Percentiles rank a stretch among this genome's conserved stretches.
These are phyloP conservation scores for Wickerhamiella australiensis DNA, from an alignment of 805 yeast species.

Conservation along the genomic window DNA sequence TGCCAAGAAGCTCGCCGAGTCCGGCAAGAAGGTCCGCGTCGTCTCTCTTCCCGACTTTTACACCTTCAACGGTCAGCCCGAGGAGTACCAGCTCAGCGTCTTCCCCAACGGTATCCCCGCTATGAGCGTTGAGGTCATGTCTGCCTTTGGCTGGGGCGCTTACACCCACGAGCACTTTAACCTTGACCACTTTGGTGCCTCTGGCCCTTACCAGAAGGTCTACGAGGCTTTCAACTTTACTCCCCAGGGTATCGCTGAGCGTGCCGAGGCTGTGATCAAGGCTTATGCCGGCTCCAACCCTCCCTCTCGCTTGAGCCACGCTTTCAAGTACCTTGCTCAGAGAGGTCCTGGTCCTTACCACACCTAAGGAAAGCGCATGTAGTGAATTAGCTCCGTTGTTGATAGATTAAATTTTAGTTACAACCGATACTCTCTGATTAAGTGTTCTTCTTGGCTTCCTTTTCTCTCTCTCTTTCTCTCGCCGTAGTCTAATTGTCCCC, in stretches of 20 bases:
- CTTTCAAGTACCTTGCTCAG: slow-evolving; percentile 22
- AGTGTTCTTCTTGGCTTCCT: not conserved
- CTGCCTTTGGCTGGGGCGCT: slow-evolving; percentile 85
- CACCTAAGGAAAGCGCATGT: too few relatives aligned
- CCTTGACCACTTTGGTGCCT: slow-evolving; percentile 90
- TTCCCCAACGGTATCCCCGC: slow-evolving; percentile 93
- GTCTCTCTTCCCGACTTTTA: slow-evolving; percentile 89
- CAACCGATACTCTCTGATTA: too few relatives aligned
- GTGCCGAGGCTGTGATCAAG: slow-evolving; percentile 65
- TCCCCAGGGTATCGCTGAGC: slow-evolving; percentile 80
- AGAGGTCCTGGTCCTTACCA: slow-evolving; percentile 24
- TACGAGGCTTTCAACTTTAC: slow-evolving; percentile 84
- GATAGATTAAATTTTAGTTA: too few relatives aligned
- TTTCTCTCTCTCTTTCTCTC: not conserved
- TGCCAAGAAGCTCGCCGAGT: slow-evolving; percentile 51
- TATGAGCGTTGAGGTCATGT: slow-evolving; percentile 84
- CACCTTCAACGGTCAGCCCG: slow-evolving; percentile 75
- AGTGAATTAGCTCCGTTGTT: too few relatives aligned
- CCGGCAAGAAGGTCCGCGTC: slow-evolving; percentile 64
- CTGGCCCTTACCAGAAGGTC: slow-evolving; percentile 76
- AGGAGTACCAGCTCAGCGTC: slow-evolving; percentile 70
- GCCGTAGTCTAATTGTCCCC: too few relatives aligned
- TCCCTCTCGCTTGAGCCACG: slow-evolving; percentile 57
- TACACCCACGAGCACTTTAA: slow-evolving; percentile 96
- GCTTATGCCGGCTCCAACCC: slow-evolving; percentile 66